Base-by-base conservation (phyloP, 164 flowering plant genomes). In the Annona squamosa region DNA sequence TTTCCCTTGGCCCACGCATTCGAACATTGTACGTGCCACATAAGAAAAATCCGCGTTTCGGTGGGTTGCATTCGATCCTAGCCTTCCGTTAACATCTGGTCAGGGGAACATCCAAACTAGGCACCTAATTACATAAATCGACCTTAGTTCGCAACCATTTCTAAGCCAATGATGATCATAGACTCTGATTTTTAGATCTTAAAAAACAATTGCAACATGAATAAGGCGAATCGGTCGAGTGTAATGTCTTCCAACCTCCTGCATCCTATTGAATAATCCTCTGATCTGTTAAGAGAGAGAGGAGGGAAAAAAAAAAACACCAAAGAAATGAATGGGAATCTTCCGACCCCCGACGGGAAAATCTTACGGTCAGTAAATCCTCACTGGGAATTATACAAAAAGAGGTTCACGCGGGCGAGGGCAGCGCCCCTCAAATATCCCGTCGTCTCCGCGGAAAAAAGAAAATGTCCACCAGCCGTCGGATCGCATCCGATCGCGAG, bases 261-360 rank as follows among this genome's bases (percentile, higher is more conserved):
- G 37, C 37, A 1, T 26, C 37, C 37, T 26, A 26, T 1, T 26
- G 37, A 26, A 26, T 26, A 26, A 26, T 26, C 37, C 37, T 26
- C 37, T 26, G 37, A 26, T 26, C 37, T 26, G 9, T 52, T 9
- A 0, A 52, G 9, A 12, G 10, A 16, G 0, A 10, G 59, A 16
- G 3, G 59, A 52, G 59, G 2, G 13, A 16, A n/a, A 0, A 37
- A 13, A 18, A 62, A 17, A 62, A 16, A 16, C 4, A 5, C 17
- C 17, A 63, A 17, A 19, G 18, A 6, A 19, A 63, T 63, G 68
- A 12, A 16, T 2, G 48, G n/a, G 48, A 43, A 66, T 66, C 68
- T 44, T 66, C 68, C 46, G 16, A 65, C 2, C 16, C 68, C 68
- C 68, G 68, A 66, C 68, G 18, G 4, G 45, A 41, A 66, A 66